Evolutionary conservation across 2,329 filamentous ascomycete genomes (phyloP), one percentile per base, ranked within the genome.

Genomic region (Phaeosphaeriaceae sp.): DNA sequence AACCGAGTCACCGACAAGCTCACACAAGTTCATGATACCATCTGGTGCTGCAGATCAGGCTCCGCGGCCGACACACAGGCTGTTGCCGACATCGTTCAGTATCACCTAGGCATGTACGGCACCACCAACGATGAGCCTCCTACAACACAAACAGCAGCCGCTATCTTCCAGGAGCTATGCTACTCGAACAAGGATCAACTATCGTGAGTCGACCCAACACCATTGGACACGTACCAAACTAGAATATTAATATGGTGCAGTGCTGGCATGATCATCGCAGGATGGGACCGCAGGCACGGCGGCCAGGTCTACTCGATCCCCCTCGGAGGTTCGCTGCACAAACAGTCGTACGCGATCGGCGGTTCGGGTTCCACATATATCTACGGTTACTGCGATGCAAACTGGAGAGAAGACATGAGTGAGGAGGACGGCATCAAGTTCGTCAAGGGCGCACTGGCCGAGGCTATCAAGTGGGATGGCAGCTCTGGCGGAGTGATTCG

Each of bases 1-100:
- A 99, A 99, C 82, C 90, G 95, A 85, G 95, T 99, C 67, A 99
- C 95, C 65, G 95, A 99, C 86, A 99, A 99, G 85, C 89, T 99
- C 78, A 99, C 95, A 73, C 91, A 93, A 84, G 94, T 99, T 61
- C 91, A 96, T 82, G 95, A 99, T 80, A 98, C 94, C 58, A 98
- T 99, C 81, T 99, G 95, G 95, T 99, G 95, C 84, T 99, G 95
- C 84, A 90, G 95, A 74, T 98, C 95, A 61, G 95, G 95, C 51
- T 99, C 95, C 24, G 95, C 95, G 31, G 95, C 95, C 68, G 95
- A 99, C 77, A 99, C 95, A 58, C 95, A 99, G 81, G 95, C 95
- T 50, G 93, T 99, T 49, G 95, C 95, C 58, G 95, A 99, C 75
- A 97, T 99, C 72, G 95, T 99, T 44, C 92, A 96, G 77, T 97